Base-by-base conservation (phyloP, 805 yeast genomes). In the Hanseniaspora jakobsenii region DNA sequence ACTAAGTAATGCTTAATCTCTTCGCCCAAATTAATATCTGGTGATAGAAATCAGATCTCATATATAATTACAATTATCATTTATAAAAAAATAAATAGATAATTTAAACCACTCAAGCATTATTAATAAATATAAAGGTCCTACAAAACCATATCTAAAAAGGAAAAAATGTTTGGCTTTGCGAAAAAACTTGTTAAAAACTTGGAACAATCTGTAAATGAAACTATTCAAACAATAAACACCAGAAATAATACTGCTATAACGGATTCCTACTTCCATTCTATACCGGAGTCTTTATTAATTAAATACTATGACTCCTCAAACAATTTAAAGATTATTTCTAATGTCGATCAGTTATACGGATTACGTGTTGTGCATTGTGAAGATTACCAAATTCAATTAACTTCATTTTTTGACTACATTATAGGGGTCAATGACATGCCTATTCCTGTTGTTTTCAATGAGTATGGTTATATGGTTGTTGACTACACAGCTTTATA, bases 361-460 rank as follows among this genome's bases (percentile, higher is more conserved):
- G 91, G 87, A 0, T 66, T 81, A 40, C 66, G 87, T 30, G 72
- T 81, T 2, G 53, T 81, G 1, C 63, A 60, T 43, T 72, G 81
- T 0, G 61, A 64, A 12, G 79, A 72, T 13, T 59, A 62, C 6
- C 66, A 62, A 23, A 64, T 67, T 19, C 82, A 81, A 2, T 58
- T 91, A 23, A 93, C 86, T 60, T 69, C 91, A 8, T 81, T 84
- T 75, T 91, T 89, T 56, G 98, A 89, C 58, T 89, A 71, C 57
- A 75, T 89, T 28, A 70, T 85, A n/a, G 80, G 81, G 1, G 66
- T 86, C 47, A 83, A 89, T 53, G 84, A 82, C 36, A 78, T 73
- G 50, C 81, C 80, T 16, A 54, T 77, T 18, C 66, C 68, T 14
- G 51, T 66, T 23, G 47, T 57, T 14, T 51, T 61, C 48, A 57